Evolutionary conservation across 106 monocot species (phyloP), one percentile per base, ranked within the genome.

Genomic region (Phalaenopsis aphrodite): DNA sequence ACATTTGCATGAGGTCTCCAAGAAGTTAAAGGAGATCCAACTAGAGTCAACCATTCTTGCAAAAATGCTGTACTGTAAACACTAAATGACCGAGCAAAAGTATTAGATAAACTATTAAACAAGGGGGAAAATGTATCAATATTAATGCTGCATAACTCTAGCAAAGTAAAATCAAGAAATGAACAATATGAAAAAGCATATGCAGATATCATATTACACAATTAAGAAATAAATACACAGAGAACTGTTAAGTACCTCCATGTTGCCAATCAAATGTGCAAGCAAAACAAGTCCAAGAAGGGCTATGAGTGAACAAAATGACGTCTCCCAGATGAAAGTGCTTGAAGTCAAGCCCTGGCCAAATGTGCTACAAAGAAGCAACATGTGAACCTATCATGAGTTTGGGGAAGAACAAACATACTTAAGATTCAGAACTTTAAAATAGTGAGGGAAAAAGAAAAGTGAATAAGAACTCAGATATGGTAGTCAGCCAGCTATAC

Each of bases 231-330:
- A 74, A 69, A 37, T 30, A 69, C 38, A 69, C 15, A 69, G 14
- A 37, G 38, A 37, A 12, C 74, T 42, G 12, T 76, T 16, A 16
- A 66, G 9, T 88, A 93, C 92, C 90, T 90, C 86, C 84, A 93
- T 86, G 55, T 93, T 93, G 67, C 90, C 90, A 47, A 93, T 90
- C 86, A 93, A 90, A 78, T 88, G 88, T 37, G 92, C 92, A 82
- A 93, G 85, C 48, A 93, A 64, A 36, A 93, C 81, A 19, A 93
- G 88, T 69, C 92, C 90, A 79, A 90, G 72, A 79, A 86, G 82
- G 21, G 84, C 86, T 77, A 90, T 80, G 65, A 90, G 80, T 75
- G 87, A 84, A 56, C 83, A 80, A 81, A 85, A 93, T 42, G 84
- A 55, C 41, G 90, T 93, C 69, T 93, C 92, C 58, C 88, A 88